Evolutionary conservation across 2,329 filamentous ascomycete species (phyloP), one percentile per base, ranked within the genome.

Genomic region (Dactylellina drechsleri): DNA sequence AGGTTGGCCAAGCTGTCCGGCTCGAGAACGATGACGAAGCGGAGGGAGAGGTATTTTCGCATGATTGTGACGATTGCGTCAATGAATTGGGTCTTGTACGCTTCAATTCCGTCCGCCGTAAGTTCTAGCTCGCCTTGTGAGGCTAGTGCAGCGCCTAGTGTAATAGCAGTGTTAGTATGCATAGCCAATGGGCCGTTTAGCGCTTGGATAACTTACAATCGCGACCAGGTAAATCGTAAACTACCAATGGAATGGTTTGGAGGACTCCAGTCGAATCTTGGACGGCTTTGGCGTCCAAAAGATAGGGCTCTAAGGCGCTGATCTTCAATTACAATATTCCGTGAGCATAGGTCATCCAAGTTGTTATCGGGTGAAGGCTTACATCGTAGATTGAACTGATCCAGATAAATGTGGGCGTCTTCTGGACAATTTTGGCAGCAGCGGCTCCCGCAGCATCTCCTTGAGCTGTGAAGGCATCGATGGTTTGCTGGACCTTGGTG

Each of bases 81-180:
- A 77, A 88, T 87, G 80, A 87, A 87, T 28, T 79, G 61, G 23
- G 68, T 61, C 80, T 83, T 83, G 82, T 88, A 88, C 77, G 85
- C 86, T 77, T 82, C 83, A 31, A 84, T 80, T 50, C 86, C 85
- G 15, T 83, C 83, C 59, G 86, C 80, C 16, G 83, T 83, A 40
- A 87, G 83, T 2, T 82, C 80, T 70, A 84, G 85, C 80, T 88
- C 86, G 77, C 86, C 86, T 77, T 86, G 87, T 76, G 85, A 87
- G 4, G 86, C 86, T 6, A 84, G 84, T 2, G 86, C 86, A 26
- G 81, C 81, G 28, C 68, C 68, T 73, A 23, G 49, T 20, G 31
- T 36, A 36, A 36, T n/a, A 56, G n/a, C n/a, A 18, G 43, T 45
- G 52, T 71, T 31, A 64, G 23, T 31, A 47, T 43, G 8, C 1